These are phyloP conservation scores for Vaccinium vitisidaea DNA, from an alignment of 148 eudicot genomes.

Conservation along the genomic window DNA sequence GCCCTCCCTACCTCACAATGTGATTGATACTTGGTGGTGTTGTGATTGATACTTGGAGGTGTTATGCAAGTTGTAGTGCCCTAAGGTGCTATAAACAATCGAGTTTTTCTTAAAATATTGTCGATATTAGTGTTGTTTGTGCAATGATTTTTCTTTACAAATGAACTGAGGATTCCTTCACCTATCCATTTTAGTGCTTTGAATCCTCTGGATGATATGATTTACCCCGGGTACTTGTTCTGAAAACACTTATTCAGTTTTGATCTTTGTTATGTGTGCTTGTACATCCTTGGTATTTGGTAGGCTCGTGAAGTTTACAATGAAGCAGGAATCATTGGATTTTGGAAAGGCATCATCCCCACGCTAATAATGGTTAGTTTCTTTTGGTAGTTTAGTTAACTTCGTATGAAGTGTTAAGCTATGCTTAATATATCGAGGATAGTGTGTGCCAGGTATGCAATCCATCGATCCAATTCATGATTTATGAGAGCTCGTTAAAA, in stretches of 20 bases:
- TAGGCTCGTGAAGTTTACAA: constrained; percentile 82
- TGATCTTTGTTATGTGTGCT: neutral
- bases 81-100: neutral
- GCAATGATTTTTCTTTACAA: neutral
- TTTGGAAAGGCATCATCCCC: constrained; percentile 93
- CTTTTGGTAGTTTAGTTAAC: neutral
- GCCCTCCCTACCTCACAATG: neutral
- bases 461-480: constrained; percentile 97
- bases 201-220: neutral
- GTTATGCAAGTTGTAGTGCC: neutral
- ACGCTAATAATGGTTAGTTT: constrained; percentile 79
- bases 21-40: neutral
- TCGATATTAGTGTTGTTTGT: neutral
- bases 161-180: neutral
- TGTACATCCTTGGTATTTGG: constrained; percentile 28
- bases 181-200: neutral
- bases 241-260: neutral
- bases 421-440: constrained; percentile 7
- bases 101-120: neutral
- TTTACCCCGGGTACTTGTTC: neutral
- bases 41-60: neutral
- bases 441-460: constrained; percentile 65
- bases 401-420: neutral
- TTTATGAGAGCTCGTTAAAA: constrained; percentile 72
- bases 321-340: constrained; percentile 88